Conservation (phyloP, 495 filamentous ascomycete species). For the Emericellopsis terricola region DNA sequence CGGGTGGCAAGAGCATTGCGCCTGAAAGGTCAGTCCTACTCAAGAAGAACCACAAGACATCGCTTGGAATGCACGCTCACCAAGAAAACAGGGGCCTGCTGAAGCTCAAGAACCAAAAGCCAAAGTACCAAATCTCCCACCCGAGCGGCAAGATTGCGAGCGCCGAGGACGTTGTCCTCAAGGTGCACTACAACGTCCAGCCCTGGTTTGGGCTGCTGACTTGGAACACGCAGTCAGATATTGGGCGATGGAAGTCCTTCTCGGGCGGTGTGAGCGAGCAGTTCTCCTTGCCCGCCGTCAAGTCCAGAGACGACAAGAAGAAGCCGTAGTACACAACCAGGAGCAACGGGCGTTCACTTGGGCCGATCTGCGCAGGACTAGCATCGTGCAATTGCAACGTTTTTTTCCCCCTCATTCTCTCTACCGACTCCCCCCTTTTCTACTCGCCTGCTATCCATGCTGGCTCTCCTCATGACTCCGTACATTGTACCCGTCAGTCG, state of each 20-base stretch:
- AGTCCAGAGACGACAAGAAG: constrained; percentile 28
- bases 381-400: no score
- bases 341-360: constrained; percentile 1
- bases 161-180: constrained; percentile 52
- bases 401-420: no score
- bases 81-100: no score
- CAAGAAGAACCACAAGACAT: neutral
- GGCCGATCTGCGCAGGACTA: no score
- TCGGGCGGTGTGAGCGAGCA: constrained; percentile 40
- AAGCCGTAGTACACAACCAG: constrained; percentile 1
- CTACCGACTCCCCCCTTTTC: no score
- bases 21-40: constrained; percentile 21
- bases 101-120: constrained; percentile 65
- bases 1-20: constrained; percentile 31
- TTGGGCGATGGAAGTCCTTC: constrained; percentile 44
- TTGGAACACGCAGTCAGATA: constrained; percentile 46
- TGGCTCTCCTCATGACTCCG: no score
- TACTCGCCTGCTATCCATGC: no score
- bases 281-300: constrained; percentile 62
- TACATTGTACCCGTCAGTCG: no score
- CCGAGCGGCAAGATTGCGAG: constrained; percentile 56
- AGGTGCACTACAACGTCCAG: constrained; percentile 88
- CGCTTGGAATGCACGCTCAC: neutral
- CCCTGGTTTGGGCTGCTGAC: constrained; percentile 83
- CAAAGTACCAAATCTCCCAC: constrained; percentile 91